Conservation (phyloP, 1,284 basidiomycete species). For the Ustilago cynodontis region DNA sequence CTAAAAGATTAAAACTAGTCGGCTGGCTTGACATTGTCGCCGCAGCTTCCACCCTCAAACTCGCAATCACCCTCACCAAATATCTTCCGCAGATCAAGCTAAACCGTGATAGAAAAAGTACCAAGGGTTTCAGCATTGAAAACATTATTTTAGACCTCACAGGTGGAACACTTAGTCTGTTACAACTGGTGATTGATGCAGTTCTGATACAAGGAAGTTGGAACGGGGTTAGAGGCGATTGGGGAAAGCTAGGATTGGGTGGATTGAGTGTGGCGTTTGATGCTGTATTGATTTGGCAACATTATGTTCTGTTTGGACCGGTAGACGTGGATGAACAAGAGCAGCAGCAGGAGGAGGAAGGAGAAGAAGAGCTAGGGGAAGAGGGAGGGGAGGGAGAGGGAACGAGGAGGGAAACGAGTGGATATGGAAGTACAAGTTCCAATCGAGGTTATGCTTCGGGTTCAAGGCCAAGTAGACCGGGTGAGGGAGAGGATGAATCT, state of each 20-base stretch:
- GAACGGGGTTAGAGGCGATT: slow-evolving; percentile 63
- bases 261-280: slow-evolving; percentile 70
- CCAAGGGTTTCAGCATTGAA: slow-evolving; percentile 70
- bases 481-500: slow-evolving; percentile 2
- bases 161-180: slow-evolving; percentile 67
- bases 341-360: not conserved
- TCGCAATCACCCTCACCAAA: slow-evolving; percentile 70
- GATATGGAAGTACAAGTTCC: slow-evolving; percentile 11
- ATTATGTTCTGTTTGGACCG: slow-evolving; percentile 67
- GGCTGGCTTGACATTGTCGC: slow-evolving; percentile 51
- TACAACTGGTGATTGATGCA: slow-evolving; percentile 66
- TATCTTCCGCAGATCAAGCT: slow-evolving; percentile 66
- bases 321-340: not conserved
- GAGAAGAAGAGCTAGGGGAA: not conserved
- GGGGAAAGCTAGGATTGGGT: slow-evolving; percentile 69
- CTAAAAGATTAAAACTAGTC: slow-evolving; percentile 10
- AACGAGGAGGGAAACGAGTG: not conserved
- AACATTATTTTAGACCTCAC: slow-evolving; percentile 70
- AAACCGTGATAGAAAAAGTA: slow-evolving; percentile 68
- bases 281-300: slow-evolving; percentile 69
- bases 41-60: slow-evolving; percentile 69
- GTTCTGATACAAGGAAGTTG: slow-evolving; percentile 59
- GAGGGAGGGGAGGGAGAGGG: too few species aligned
- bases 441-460: not conserved
- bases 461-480: not conserved